phyloP scores from a whole-genome alignment of 2,329 filamentous ascomycete species.

The Penicillium aurantiogriseum region DNA sequence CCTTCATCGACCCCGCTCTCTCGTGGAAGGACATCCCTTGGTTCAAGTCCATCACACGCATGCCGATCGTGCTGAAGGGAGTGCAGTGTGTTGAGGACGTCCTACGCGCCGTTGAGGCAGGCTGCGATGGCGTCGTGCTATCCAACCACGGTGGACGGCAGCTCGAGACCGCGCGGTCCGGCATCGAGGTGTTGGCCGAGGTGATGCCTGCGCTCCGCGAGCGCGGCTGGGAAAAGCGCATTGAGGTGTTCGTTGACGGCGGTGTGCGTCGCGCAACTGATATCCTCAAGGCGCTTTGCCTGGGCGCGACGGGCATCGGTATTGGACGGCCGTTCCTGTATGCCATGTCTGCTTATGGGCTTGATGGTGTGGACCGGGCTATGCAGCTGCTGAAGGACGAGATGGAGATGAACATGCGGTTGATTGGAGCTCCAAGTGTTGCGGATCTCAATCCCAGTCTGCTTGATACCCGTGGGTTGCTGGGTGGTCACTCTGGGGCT shows the following conservation, averaged over 20 bases:
- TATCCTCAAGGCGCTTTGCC: conserved; percentile 89
- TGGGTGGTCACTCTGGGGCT: conserved; percentile 54
- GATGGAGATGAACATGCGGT: conserved; percentile 98
- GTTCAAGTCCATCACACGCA: conserved; percentile 85
- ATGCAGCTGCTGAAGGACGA: conserved; percentile 94
- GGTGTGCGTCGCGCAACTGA: conserved; percentile 88
- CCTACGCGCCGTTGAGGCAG: conserved; percentile 75
- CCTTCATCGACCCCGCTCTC: conserved; percentile 92
- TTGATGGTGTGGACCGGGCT: conserved; percentile 81
- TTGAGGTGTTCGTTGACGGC: conserved; percentile 90
- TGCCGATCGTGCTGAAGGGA: conserved; percentile 96
- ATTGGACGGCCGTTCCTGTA: conserved; percentile 94
- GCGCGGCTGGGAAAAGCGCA: conserved; percentile 68
- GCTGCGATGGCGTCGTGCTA: conserved; percentile 85
- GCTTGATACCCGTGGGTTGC: conserved; percentile 71
- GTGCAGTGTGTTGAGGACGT: conserved; percentile 96
- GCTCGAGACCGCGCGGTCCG: conserved; percentile 86
- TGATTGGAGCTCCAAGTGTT: conserved; percentile 76
- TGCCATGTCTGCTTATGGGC: conserved; percentile 90
- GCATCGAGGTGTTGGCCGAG: conserved; percentile 86
- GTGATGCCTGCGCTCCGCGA: conserved; percentile 83
- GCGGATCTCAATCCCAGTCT: conserved; percentile 77
- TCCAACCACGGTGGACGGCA: conserved; percentile 96
- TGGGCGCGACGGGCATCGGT: conserved; percentile 88
- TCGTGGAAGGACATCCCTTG: conserved; percentile 93